Base-by-base conservation (phyloP, 192 early-diverging fungal genomes). In the Chytriomyces confervae region DNA sequence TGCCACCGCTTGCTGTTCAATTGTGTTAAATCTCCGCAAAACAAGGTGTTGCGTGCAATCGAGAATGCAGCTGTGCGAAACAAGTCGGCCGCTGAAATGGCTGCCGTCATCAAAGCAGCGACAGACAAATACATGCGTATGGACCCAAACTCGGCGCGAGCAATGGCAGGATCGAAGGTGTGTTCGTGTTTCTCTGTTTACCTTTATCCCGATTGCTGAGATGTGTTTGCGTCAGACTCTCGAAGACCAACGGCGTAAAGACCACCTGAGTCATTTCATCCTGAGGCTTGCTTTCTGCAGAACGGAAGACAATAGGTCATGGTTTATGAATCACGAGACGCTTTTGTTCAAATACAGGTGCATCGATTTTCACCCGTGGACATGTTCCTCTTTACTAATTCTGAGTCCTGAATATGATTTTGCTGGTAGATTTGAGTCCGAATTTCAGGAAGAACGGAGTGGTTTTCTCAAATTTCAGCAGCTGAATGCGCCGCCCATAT, bases 61-160 rank as follows among this genome's bases (percentile, higher is more conserved):
- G 94, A 97, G 71, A 93, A 89, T 20, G 93, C 94, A 47, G 87
- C 84, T 70, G 81, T 97, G 62, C 90, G 95, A 20, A 89, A 72
- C 61, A 80, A 82, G 50, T 62, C 46, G 43, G 71, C 49, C n/a
- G 72, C 61, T 6, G 72, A 80, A 24, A 69, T 61, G 9, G 50
- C 63, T 50, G 49, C 48, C 18, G 68, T 75, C 45, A 50, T 79
- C 23, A 73, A 75, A 65, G 71, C 70, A 5, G 27, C 46, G 7
- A 16, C 75, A 7, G 78, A 75, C 5, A 66, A 75, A 72, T 69
- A 23, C 18, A 53, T 44, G 75, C 6, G 72, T 2, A 57, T 57
- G 53, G 77, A 13, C 50, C 65, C 8, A 47, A 70, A n/a, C 46
- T 65, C 8, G 53, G 66, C 23, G 24, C 29, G 10, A 23, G 53